phyloP scores from a whole-genome alignment of 2,329 filamentous ascomycete species.

The Diaporthe sp. region DNA sequence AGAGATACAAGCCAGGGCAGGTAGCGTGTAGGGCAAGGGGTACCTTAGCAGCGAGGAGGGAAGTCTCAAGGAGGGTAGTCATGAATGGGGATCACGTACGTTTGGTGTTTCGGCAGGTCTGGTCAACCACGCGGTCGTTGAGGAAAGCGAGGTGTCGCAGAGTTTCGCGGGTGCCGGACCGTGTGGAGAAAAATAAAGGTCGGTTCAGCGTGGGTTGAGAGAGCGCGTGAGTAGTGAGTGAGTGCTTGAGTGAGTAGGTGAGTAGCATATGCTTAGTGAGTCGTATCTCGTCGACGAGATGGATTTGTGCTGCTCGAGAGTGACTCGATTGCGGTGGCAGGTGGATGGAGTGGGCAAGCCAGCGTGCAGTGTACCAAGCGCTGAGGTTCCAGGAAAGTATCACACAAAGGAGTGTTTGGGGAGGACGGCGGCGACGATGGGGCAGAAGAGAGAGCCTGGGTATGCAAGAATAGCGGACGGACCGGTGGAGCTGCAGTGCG shows the following conservation, averaged over 20 bases:
- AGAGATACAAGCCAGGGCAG: slow-evolving; percentile 41
- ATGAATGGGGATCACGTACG: slow-evolving; percentile 55
- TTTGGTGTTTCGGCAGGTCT: slow-evolving; percentile 56
- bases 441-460: slow-evolving; percentile 20
- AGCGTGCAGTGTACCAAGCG: slow-evolving; percentile 22
- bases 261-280: background rate
- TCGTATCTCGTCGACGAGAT: slow-evolving; percentile 35
- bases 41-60: slow-evolving; percentile 49
- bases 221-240: background rate
- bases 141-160: slow-evolving; percentile 39
- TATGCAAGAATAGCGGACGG: slow-evolving; percentile 17
- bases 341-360: background rate
- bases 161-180: slow-evolving; percentile 35
- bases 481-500: slow-evolving; percentile 38
- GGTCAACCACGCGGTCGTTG: slow-evolving; percentile 46
- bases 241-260: background rate
- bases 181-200: slow-evolving; percentile 24
- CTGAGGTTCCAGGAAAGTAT: slow-evolving; percentile 18
- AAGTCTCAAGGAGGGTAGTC: slow-evolving; percentile 42
- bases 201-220: background rate
- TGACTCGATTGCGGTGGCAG: background rate
- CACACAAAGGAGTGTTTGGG: slow-evolving; percentile 22
- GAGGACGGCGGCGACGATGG: slow-evolving; percentile 21
- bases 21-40: slow-evolving; percentile 44
- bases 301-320: background rate